phyloP scores from a whole-genome alignment of 306 rosid species.

The Hylodesmum podocarpum region DNA sequence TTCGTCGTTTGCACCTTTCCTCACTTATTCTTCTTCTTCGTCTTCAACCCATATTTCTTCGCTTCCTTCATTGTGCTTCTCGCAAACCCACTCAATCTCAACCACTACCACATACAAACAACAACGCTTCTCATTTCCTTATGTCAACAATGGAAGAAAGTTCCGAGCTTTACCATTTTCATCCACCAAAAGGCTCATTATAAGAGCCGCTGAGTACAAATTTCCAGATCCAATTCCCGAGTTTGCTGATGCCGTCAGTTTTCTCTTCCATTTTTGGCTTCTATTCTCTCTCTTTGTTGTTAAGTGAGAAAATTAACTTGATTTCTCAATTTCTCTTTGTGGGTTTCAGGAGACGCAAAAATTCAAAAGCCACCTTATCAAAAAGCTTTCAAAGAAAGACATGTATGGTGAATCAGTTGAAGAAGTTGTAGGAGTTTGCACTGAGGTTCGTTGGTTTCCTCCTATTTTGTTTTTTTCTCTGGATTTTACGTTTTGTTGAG shows the following conservation, averaged over 20 bases:
- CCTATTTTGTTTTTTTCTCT: neutral
- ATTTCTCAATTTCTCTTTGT: neutral
- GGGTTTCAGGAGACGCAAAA: slow-evolving; percentile 68
- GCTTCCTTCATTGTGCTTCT: slow-evolving; percentile 25
- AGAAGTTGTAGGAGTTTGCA: slow-evolving; percentile 77
- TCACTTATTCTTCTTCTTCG: slow-evolving; percentile 18
- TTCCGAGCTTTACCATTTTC: slow-evolving; percentile 30
- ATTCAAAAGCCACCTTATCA: slow-evolving; percentile 59
- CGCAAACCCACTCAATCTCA: slow-evolving; percentile 19
- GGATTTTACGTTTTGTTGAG: neutral
- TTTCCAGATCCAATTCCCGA: slow-evolving; percentile 96
- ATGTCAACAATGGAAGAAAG: slow-evolving; percentile 17
- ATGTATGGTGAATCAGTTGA: slow-evolving; percentile 61
- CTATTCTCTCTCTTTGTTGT: neutral
- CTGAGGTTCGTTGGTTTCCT: slow-evolving; percentile 52
- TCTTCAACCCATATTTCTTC: slow-evolving; percentile 19
- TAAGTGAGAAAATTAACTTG: neutral
- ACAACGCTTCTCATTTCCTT: slow-evolving; percentile 34
- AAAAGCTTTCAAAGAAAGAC: slow-evolving; percentile 72
- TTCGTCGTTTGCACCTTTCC: slow-evolving; percentile 20
- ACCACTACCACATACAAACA: slow-evolving; percentile 16
- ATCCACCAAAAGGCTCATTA: slow-evolving; percentile 13
- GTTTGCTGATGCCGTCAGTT: slow-evolving; percentile 72
- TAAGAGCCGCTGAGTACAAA: slow-evolving; percentile 72
- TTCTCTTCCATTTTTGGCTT: slow-evolving; percentile 1